These are phyloP conservation scores for Zymoseptoria pseudotritici DNA, from an alignment of 2,329 filamentous ascomycete genomes.

Conservation along the genomic window DNA sequence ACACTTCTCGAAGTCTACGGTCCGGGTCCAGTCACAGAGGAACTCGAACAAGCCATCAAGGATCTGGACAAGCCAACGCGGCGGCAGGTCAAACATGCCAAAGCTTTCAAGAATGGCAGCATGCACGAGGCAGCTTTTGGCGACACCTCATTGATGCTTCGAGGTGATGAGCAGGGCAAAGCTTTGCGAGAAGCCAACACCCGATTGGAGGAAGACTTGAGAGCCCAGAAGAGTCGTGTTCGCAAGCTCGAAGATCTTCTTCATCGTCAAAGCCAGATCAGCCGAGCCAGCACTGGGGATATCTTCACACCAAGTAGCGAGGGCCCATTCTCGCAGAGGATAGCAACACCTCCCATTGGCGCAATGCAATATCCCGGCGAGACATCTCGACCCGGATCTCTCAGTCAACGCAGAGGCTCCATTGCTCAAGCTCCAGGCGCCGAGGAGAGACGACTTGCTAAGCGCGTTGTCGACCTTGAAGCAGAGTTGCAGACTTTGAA, in stretches of 20 bases:
- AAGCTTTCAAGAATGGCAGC: constrained; percentile 94
- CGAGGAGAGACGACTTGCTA: constrained; percentile 54
- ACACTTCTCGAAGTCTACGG: constrained; percentile 57
- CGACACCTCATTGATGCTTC: constrained; percentile 75
- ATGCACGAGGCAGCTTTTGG: constrained; percentile 84
- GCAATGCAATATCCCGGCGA: constrained; percentile 18
- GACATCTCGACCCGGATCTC: constrained; percentile 16
- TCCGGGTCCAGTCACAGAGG: constrained; percentile 59
- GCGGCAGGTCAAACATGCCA: constrained; percentile 77
- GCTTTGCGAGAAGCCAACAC: constrained; percentile 45
- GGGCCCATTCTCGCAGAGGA: constrained; percentile 15
- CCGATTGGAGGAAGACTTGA: constrained; percentile 56
- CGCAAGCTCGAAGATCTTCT: constrained; percentile 85
- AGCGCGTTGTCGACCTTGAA: constrained; percentile 63
- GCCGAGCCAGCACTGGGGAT: constrained; percentile 36
- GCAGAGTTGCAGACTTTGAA: constrained; percentile 68
- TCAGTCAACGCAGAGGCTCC: constrained; percentile 47
- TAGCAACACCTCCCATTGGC: constrained; percentile 12
- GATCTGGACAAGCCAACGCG: constrained; percentile 77
- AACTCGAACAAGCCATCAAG: constrained; percentile 67
- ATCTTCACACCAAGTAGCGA: constrained; percentile 27
- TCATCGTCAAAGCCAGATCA: constrained; percentile 64
- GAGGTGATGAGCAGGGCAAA: constrained; percentile 76
- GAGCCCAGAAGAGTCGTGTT: constrained; percentile 85
- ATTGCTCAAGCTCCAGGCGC: constrained; percentile 54